phyloP scores from a whole-genome alignment of 768 basidiomycete species.

The Podaxis mareebaensis region DNA sequence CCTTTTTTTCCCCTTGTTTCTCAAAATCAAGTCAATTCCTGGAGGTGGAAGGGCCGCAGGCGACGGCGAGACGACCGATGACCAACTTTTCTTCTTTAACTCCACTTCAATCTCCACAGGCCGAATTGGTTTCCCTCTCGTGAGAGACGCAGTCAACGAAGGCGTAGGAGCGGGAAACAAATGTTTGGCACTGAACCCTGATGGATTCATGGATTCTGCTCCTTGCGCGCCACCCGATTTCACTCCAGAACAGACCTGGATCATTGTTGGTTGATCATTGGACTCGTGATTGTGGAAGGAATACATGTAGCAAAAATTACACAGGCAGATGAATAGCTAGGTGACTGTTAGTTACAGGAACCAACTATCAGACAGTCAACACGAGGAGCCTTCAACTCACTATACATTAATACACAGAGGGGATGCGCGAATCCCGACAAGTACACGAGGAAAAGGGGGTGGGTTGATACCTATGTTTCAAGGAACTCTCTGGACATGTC shows the following conservation, averaged over 20 bases:
- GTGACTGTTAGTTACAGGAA: not conserved
- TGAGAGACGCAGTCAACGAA: slow-evolving; percentile 24
- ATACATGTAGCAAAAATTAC: not conserved
- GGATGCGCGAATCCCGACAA: not conserved
- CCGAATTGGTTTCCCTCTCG: slow-evolving; percentile 26
- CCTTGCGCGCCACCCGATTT: slow-evolving; percentile 29
- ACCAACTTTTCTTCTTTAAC: slow-evolving; percentile 30
- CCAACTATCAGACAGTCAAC: not conserved
- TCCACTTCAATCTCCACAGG: slow-evolving; percentile 19
- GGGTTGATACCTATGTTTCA: slow-evolving; percentile 30
- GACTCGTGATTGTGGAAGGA: not conserved
- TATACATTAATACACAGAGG: not conserved
- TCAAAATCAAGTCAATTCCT: not conserved
- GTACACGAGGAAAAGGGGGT: not conserved
- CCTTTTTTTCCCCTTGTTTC: not conserved
- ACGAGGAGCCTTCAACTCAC: not conserved
- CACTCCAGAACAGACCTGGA: slow-evolving; percentile 23
- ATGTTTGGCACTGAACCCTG: slow-evolving; percentile 25
- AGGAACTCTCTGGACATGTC: slow-evolving; percentile 78
- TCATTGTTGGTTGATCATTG: not conserved
- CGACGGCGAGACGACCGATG: slow-evolving; percentile 25
- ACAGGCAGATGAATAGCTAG: not conserved
- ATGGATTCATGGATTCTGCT: slow-evolving; percentile 26
- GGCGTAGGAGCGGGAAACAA: slow-evolving; percentile 27
- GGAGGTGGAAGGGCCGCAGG: slow-evolving; percentile 29